Base-by-base conservation (phyloP, 164 flowering plant genomes). In the Magnolia kwangsiensis region DNA sequence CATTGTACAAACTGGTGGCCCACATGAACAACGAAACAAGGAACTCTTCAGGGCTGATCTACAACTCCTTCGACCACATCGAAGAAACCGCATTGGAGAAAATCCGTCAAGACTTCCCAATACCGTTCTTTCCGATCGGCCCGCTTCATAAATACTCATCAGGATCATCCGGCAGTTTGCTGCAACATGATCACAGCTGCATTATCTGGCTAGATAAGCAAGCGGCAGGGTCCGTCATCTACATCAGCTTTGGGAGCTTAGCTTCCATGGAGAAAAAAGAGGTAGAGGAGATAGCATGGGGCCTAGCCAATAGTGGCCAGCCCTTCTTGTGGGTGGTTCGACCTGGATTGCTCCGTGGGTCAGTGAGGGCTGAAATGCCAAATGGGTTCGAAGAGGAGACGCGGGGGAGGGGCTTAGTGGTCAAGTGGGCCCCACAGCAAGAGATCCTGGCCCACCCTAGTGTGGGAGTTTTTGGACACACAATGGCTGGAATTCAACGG, bases 381-480 rank as follows among this genome's bases (percentile, higher is more conserved):
- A 67, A 76, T 11, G 78, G 67, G 7, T 75, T 84, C 64, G 14
- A 21, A 0, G 83, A 84, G 71, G 63, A n/a, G 51, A 27, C 75
- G 7, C 69, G 24, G 7, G 78, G 51, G 1, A 79, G 81, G 45
- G 84, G 87, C 1, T 51, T 69, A 55, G 72, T 86, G 4, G 88
- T 89, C 21, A 81, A 82, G 72, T 90, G 95, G 91, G 95, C 92
- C 1, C 91, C 92, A 0, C 95, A 91, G 69, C 77, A 69, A 9
- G 81, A 84, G 50, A 90, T 91, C 1, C 75, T 91, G 45, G 85
- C 86, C 1, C 95, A 91, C 69, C 84, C 79, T 20, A 84, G 90
- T 0, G 78, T 83, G 0, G 92, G 90, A 9, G 75, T 1, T 89
- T 91, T 71, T 86, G 87, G 90, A 91, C 85, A 4, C 88, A 89